Percentiles rank a stretch among this genome's conserved stretches.
Evolutionary conservation across 1,139 yeast species (phyloP).

Genomic region (Oligophagozyma castellii): DNA sequence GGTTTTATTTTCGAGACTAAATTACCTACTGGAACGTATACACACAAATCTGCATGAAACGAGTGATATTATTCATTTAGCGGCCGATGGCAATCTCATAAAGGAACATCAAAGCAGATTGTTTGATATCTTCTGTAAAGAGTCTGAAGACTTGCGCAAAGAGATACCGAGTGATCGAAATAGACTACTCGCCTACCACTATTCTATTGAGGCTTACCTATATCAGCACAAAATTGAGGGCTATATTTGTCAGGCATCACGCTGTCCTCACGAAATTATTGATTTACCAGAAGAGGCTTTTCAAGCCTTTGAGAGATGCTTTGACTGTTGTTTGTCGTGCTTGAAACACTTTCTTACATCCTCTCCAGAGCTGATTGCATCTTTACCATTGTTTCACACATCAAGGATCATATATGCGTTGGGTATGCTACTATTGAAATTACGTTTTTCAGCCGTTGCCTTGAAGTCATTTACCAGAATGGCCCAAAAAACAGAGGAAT

Average conservation of each 20-base stretch:
- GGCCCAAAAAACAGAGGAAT: constrained; percentile 37
- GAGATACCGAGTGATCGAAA: constrained; percentile 30
- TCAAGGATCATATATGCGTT: constrained; percentile 57
- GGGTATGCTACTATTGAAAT: constrained; percentile 43
- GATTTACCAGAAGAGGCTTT: constrained; percentile 23
- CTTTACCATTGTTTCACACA: constrained; percentile 48
- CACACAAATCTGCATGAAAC: constrained; percentile 35
- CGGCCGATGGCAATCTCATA: constrained; percentile 12
- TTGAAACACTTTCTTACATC: constrained; percentile 36
- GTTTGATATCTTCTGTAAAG: constrained; percentile 8
- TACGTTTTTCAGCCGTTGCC: constrained; percentile 42
- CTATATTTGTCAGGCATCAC: constrained; percentile 7
- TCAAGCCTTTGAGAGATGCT: constrained; percentile 36
- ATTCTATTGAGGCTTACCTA: constrained; percentile 60
- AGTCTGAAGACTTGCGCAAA: constrained; percentile 11
- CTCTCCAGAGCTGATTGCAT: constrained; percentile 33
- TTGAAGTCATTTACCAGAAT: constrained; percentile 36
- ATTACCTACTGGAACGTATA: constrained; percentile 48
- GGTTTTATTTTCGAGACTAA: constrained; percentile 48
- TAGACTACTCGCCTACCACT: constrained; percentile 36
- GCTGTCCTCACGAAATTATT: constrained; percentile 3
- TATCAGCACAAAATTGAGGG: constrained; percentile 33
- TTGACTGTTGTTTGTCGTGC: constrained; percentile 41
- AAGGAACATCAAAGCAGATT: constrained; percentile 8
- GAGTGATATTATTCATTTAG: constrained; percentile 7